Evolutionary conservation across 208 protist genomes (phyloP).

Genomic region (Leishmania aethiopica): DNA sequence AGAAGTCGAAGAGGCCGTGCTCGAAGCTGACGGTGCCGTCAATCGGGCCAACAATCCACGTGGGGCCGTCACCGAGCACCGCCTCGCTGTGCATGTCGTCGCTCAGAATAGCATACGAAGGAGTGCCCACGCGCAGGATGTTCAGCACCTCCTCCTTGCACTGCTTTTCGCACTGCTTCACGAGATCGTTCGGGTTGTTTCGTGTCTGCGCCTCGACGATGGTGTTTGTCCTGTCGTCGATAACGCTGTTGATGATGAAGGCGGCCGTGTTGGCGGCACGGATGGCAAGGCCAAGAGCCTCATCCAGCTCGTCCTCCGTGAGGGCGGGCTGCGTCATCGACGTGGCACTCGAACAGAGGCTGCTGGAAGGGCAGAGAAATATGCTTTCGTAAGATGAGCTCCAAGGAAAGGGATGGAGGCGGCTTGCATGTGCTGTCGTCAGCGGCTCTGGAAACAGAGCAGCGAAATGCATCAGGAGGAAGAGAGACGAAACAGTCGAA

Average conservation of each 20-base stretch:
- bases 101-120: constrained; percentile 66
- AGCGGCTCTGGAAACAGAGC: background rate
- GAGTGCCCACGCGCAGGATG: constrained; percentile 58
- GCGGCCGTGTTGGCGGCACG: constrained; percentile 59
- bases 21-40: constrained; percentile 83
- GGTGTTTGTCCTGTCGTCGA: constrained; percentile 48
- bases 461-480: background rate
- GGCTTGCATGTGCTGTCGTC: background rate
- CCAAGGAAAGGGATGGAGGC: background rate
- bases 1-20: constrained; percentile 87
- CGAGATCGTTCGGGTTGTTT: constrained; percentile 56
- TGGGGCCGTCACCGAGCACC: constrained; percentile 55
- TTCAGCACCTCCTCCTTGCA: constrained; percentile 78
- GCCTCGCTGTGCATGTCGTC: constrained; percentile 54
- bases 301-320: constrained; percentile 57
- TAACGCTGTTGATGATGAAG: constrained; percentile 57
- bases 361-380: background rate
- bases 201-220: constrained; percentile 45
- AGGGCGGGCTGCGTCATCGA: constrained; percentile 30
- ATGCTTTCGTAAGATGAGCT: background rate
- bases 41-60: constrained; percentile 88
- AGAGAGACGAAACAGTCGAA: background rate
- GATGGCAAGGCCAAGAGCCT: constrained; percentile 66
- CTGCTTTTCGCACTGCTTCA: constrained; percentile 78
- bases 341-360: background rate